Evolutionary conservation across 2,329 filamentous ascomycete genomes (phyloP), one percentile per base, ranked within the genome.

Genomic region (Curvularia hawaiiensis): DNA sequence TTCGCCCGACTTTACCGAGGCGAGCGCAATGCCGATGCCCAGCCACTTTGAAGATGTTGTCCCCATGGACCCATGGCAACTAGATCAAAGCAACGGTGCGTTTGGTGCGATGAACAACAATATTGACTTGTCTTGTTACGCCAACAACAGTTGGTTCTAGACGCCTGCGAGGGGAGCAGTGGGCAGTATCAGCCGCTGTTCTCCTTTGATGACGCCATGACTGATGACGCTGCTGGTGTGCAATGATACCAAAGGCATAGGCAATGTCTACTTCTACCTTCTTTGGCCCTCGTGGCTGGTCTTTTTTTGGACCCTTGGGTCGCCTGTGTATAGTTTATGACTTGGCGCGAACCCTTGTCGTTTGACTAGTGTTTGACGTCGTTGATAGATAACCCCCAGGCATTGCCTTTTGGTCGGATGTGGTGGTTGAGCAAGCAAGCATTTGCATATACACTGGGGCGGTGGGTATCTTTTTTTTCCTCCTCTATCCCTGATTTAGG

Each of bases 181-280:
- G n/a, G 49, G 55, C 56, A 60, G 40, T 33, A 24, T 11, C 28
- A 54, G 60, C 59, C 58, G 47, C 59, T 62, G 56, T 52, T 62
- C 47, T 58, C 59, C 35, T 64, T 65, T 70, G 66, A 70, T 65
- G 67, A 70, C 67, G 67, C 65, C 56, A 68, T 71, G 75, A 77
- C 62, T 74, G 65, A 75, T 74, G 74, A 77, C 69, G 70, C 66
- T 73, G 66, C 69, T 71, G 68, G 70, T 64, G 62, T 61, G 59
- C 58, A 52, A 62, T 64, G 65, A 65, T 64, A 64, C 59, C 58
- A 60, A 60, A 58, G 64, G 56, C 59, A 50, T 59, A 62, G 58
- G 58, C 58, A 50, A 66, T 65, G 62, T 59, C 62, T 56, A 52
- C 66, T 67, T 61, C 50, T 68, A 59, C 45, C 57, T 66, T 61